phyloP scores from a whole-genome alignment of 441 rosid genomes.

The Pelargonium fulgidum region DNA sequence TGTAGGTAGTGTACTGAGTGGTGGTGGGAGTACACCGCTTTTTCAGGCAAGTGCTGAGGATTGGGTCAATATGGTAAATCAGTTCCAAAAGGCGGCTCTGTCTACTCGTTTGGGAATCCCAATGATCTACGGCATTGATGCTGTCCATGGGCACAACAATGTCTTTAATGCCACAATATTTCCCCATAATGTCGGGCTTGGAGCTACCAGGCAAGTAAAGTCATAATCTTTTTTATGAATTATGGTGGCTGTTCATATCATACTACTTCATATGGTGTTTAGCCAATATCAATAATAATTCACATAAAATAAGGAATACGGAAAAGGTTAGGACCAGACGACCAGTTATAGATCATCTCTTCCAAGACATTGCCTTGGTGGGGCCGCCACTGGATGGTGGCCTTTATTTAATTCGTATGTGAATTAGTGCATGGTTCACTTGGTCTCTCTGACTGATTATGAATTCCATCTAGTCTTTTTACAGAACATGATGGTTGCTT shows the following conservation, averaged over 20 bases:
- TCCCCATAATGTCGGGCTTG: conserved; percentile 29
- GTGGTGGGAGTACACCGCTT: conserved; percentile 49
- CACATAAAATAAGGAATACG: too few relatives aligned
- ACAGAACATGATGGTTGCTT: too few relatives aligned
- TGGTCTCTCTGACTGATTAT: too few relatives aligned
- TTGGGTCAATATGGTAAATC: conserved; percentile 67
- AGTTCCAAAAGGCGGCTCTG: conserved; percentile 51
- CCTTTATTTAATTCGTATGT: too few relatives aligned
- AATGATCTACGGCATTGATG: conserved; percentile 56
- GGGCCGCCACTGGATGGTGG: too few relatives aligned
- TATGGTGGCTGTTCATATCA: background rate
- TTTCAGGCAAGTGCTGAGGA: conserved; percentile 45
- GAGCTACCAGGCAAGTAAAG: conserved; percentile 44
- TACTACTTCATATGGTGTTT: background rate
- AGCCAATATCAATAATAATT: too few relatives aligned
- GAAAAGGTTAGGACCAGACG: too few relatives aligned
- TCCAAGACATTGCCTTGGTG: too few relatives aligned
- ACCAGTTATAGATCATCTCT: too few relatives aligned
- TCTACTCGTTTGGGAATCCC: conserved; percentile 74
- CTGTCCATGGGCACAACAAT: conserved; percentile 32
- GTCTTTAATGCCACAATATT: conserved; percentile 59
- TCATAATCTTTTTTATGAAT: background rate
- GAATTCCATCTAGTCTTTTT: too few relatives aligned
- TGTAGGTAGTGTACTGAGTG: conserved; percentile 22
- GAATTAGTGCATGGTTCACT: too few relatives aligned